Base-by-base conservation (phyloP, 1,284 basidiomycete genomes). In the Apiotrichum sp. region DNA sequence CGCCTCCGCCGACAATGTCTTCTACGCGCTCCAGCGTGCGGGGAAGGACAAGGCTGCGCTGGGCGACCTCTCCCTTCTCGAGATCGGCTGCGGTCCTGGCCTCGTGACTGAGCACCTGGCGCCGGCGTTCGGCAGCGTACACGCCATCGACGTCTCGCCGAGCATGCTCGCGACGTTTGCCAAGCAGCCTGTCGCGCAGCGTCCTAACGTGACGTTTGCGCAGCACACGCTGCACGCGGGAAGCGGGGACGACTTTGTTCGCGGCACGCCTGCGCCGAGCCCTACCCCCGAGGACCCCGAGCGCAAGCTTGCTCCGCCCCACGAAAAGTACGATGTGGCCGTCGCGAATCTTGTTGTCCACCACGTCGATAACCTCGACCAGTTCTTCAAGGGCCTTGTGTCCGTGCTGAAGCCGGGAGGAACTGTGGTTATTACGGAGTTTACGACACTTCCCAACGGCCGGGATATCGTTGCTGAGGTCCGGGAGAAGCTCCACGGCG, bases 51-150 rank as follows among this genome's bases (percentile, higher is more conserved):
- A 57, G 14, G 48, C 41, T 4, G 48, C 60, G 4, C 51, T 67
- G 6, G 55, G 46, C 16, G 31, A 16, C 7, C 39, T 68, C 38
- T 11, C 65, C 47, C 43, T 67, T 1, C 57, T 71, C 43, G 71
- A 73, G 53, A 56, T 73, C 22, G 71, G 71, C 29, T 59, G 61
- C 54, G 71, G 71, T 35, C 57, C 64, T 3, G 70, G 70, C n/a
- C 51, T 65, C 9, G 71, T 73, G 1, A 72, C 71, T n/a, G 11
- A 34, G 3, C 63, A 66, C 55, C 57, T 65, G 43, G 42, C 59
- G 16, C 36, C 50, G 3, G 13, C 51, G 13, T 73, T 72, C 56
- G 40, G 48, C 32, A 55, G 58, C 34, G 58, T 71, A 32, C 67
- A 71, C 64, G 51, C 63, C 4, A 66, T 72, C 58, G 71, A 73